These are phyloP conservation scores for Hexamita inflata DNA, from an alignment of 208 protist species.

Conservation along the genomic window DNA sequence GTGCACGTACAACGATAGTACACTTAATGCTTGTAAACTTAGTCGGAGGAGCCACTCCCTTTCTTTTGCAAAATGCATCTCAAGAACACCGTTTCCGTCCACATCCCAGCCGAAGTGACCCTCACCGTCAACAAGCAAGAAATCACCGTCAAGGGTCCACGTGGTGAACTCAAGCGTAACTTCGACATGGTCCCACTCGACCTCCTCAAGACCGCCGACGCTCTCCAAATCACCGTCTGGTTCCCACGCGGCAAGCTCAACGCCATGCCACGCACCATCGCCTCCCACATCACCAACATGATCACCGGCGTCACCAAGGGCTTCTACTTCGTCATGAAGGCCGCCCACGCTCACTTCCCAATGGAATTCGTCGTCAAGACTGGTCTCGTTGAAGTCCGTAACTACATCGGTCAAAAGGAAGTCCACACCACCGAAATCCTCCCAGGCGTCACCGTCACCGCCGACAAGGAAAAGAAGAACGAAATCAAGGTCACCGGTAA, in stretches of 20 bases:
- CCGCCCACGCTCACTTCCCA: constrained; percentile 97
- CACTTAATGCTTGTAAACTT: too few relatives aligned
- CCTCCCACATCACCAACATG: constrained; percentile 89
- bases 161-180: constrained; percentile 71
- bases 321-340: constrained; percentile 94
- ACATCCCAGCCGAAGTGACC: constrained; percentile 48
- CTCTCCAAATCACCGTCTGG: constrained; percentile 70
- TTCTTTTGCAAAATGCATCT: too few relatives aligned
- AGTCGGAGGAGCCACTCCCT: too few relatives aligned
- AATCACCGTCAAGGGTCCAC: constrained; percentile 79
- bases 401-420: constrained; percentile 96
- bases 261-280: constrained; percentile 77
- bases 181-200: constrained; percentile 76
- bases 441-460: constrained; percentile 64
- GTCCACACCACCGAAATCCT: constrained; percentile 66
- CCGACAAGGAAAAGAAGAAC: constrained; percentile 77
- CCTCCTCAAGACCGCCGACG: constrained; percentile 51
- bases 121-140: constrained; percentile 55
- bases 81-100: background rate
- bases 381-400: constrained; percentile 79
- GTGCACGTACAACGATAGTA: too few relatives aligned
- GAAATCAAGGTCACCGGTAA: constrained; percentile 85
- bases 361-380: constrained; percentile 76
- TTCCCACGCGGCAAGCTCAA: constrained; percentile 76
- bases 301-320: constrained; percentile 93